Base-by-base conservation (phyloP, 2,329 filamentous ascomycete genomes). In the Fulvia fulva region DNA sequence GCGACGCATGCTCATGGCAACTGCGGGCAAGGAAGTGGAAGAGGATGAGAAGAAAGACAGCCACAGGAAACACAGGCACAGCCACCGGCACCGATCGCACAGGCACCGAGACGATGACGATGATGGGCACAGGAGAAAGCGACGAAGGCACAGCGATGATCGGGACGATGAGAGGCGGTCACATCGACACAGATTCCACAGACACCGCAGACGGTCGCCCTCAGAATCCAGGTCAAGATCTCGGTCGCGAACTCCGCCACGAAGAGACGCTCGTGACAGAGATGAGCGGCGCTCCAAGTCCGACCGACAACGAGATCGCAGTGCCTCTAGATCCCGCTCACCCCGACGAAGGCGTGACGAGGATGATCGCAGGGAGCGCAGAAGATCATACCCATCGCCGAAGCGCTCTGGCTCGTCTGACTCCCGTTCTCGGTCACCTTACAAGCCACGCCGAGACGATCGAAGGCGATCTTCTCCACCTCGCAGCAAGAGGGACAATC, bases 1-100 rank as follows among this genome's bases (percentile, higher is more conserved):
- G 76, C 80, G 87, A 63, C 79, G 82, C 59, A 84, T 89, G 68
- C 72, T 95, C 30, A 79, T 94, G 63, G 78, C 81, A 56, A 79
- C 70, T 32, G 71, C 70, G 21, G 71, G 72, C 7, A 68, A 70
- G 58, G 68, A 70, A 9, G 63, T 61, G 11, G 68, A 65, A 1
- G 66, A 67, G 5, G 63, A 64, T 22, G 65, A 63, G 25, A 67
- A 67, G 26, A 65, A 65, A 56, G 67, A 67, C 45, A 59, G 63
- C 41, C 54, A 69, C 21, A 61, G 67, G 22, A 66, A 64, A 49
- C 69, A 70, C 45, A 65, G 63, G 28, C 70, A 71, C 58, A 60
- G 71, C 44, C 63, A 66, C 49, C 63, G 64, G 46, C 63, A 66
- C 49, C 63, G 64, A 26, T 59, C 59, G 28, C 59, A 64, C 50